These are phyloP conservation scores for Blastocystis sp. DNA, from an alignment of 352 stramenopile genomes.

Conservation along the genomic window DNA sequence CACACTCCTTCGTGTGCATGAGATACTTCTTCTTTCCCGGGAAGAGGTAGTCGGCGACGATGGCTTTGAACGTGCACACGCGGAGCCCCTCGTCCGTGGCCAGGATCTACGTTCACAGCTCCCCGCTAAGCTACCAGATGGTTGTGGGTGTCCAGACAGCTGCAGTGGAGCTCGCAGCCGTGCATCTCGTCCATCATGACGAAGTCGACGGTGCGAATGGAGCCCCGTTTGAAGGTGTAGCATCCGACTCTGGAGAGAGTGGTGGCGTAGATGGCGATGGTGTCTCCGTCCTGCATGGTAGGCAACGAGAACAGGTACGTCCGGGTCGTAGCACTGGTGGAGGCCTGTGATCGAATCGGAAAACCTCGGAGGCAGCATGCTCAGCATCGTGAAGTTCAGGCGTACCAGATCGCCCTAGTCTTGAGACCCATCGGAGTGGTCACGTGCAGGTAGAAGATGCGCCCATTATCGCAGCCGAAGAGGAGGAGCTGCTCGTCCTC, in stretches of 20 bases:
- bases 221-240: neutral
- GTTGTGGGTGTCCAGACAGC: neutral
- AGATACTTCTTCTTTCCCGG: conserved; percentile 49
- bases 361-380: neutral
- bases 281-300: neutral
- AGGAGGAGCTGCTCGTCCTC: conserved; percentile 32
- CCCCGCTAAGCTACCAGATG: neutral
- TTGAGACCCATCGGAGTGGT: no score
- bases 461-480: conserved; percentile 1
- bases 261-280: neutral
- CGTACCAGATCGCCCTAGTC: neutral
- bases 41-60: neutral
- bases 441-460: conserved; percentile 31
- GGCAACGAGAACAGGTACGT: neutral
- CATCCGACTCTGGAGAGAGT: neutral
- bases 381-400: neutral
- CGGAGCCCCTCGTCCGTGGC: neutral
- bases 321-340: neutral
- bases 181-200: neutral
- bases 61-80: neutral
- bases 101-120: neutral
- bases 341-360: neutral
- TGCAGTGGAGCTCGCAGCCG: conserved; percentile 5
- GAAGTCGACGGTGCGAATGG: neutral
- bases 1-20: neutral